Conservation (phyloP, 1,139 yeast species). For the Torulaspora pretoriensis region DNA sequence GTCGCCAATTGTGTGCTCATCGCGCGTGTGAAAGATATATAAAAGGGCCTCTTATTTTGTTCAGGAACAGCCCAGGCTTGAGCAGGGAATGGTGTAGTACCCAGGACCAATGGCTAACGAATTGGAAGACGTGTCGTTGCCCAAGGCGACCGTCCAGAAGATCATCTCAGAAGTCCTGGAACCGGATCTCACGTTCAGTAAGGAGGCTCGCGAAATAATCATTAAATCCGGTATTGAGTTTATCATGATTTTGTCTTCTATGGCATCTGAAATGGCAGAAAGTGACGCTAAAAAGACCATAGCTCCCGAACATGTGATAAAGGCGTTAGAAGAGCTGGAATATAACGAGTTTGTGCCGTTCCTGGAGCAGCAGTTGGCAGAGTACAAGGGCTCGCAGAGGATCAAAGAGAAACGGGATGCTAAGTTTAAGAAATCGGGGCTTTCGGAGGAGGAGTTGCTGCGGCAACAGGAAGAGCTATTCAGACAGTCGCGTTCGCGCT, state of each 20-base stretch:
- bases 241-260: slow-evolving; percentile 89
- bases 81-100: background rate
- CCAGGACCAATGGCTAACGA: slow-evolving; percentile 12
- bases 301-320: slow-evolving; percentile 92
- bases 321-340: slow-evolving; percentile 84
- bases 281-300: slow-evolving; percentile 94
- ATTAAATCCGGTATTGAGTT: slow-evolving; percentile 96
- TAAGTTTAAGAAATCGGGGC: slow-evolving; percentile 88
- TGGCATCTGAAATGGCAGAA: slow-evolving; percentile 94
- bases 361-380: slow-evolving; percentile 73
- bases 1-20: slow-evolving; percentile 3
- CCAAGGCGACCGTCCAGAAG: slow-evolving; percentile 84
- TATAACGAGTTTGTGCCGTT: slow-evolving; percentile 81
- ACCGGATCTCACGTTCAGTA: slow-evolving; percentile 77
- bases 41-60: background rate
- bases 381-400: slow-evolving; percentile 82
- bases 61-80: background rate
- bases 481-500: slow-evolving; percentile 77
- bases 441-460: slow-evolving; percentile 85
- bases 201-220: slow-evolving; percentile 91
- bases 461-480: slow-evolving; percentile 90
- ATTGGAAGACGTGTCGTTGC: slow-evolving; percentile 18
- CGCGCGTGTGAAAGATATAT: slow-evolving; percentile 4
- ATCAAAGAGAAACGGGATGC: slow-evolving; percentile 90
- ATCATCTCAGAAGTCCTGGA: slow-evolving; percentile 83